A percentile compares a stretch with the other conserved stretches of the same genome.
These are phyloP conservation scores for Amylocarpus encephaloides DNA, from an alignment of 2,329 filamentous ascomycete genomes.

Conservation along the genomic window DNA sequence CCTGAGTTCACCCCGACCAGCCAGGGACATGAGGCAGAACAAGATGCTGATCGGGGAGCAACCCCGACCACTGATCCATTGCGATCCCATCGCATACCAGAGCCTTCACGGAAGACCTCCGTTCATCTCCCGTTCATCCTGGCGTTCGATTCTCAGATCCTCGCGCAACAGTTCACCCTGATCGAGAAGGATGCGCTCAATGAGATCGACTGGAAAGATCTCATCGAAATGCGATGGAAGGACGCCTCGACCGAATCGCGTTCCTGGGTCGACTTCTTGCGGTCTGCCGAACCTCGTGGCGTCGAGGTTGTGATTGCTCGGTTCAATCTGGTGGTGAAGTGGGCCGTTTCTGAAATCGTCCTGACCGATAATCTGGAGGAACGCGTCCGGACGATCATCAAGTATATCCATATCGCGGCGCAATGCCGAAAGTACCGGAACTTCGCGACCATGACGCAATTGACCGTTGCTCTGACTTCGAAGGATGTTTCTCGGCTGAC, in stretches of 20 bases:
- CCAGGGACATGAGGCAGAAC: constrained; percentile 5
- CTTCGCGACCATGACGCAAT: constrained; percentile 77
- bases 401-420: constrained; percentile 73
- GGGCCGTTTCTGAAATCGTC: constrained; percentile 74
- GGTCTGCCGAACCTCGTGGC: constrained; percentile 63
- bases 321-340: constrained; percentile 85
- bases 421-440: constrained; percentile 73
- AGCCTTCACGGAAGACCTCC: constrained; percentile 28
- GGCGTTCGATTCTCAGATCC: constrained; percentile 69
- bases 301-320: constrained; percentile 80
- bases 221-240: constrained; percentile 80
- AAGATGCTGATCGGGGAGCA: constrained; percentile 16
- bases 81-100: constrained; percentile 22
- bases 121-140: constrained; percentile 71
- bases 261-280: constrained; percentile 78
- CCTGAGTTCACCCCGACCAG: constrained; percentile 29
- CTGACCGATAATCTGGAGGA: constrained; percentile 67
- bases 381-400: constrained; percentile 69
- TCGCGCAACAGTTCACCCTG: constrained; percentile 78
- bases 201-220: constrained; percentile 82
- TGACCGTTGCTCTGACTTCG: constrained; percentile 69
- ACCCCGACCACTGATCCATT: constrained; percentile 21
- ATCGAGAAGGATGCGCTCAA: constrained; percentile 82
- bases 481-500: constrained; percentile 63
- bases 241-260: constrained; percentile 59